A percentile compares a stretch with the other conserved stretches of the same genome.
Evolutionary conservation across 208 protist genomes (phyloP).

Genomic region (Leishmania turanica): DNA sequence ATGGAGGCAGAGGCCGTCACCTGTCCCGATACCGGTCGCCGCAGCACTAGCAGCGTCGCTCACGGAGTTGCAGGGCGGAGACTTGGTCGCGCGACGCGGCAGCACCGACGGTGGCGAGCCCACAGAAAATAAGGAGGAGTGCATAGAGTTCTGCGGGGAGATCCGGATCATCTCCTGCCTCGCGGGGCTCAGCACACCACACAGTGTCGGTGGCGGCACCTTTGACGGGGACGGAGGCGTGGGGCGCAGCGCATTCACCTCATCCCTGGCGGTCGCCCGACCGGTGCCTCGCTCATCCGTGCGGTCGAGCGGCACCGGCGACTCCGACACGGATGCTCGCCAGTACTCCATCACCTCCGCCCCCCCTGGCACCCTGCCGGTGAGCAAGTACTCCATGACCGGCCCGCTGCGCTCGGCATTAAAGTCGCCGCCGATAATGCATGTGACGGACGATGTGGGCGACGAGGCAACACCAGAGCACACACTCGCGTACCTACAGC

Average conservation of each 20-base stretch:
- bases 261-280: not conserved
- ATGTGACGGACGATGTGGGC: conserved; percentile 29
- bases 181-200: not conserved
- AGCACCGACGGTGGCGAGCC: conserved; percentile 17
- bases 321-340: conserved; percentile 8
- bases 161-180: conserved; percentile 3
- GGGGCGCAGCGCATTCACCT: not conserved
- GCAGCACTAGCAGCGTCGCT: not conserved
- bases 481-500: conserved; percentile 12
- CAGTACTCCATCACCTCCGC: conserved; percentile 57
- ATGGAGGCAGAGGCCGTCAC: conserved; percentile 1
- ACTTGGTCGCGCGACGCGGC: conserved; percentile 11
- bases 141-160: not conserved
- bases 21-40: no score
- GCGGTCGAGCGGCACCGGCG: conserved; percentile 12
- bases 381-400: conserved; percentile 52
- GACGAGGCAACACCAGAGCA: not conserved
- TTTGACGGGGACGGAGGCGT: not conserved
- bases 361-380: conserved; percentile 34
- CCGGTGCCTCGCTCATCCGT: conserved; percentile 5
- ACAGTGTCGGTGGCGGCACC: not conserved
- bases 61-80: not conserved
- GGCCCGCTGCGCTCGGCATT: conserved; percentile 70
- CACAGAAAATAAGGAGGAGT: not conserved
- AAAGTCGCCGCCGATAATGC: conserved; percentile 82